Base-by-base conservation (phyloP, 441 rosid genomes). In the Isatis lusitanica region DNA sequence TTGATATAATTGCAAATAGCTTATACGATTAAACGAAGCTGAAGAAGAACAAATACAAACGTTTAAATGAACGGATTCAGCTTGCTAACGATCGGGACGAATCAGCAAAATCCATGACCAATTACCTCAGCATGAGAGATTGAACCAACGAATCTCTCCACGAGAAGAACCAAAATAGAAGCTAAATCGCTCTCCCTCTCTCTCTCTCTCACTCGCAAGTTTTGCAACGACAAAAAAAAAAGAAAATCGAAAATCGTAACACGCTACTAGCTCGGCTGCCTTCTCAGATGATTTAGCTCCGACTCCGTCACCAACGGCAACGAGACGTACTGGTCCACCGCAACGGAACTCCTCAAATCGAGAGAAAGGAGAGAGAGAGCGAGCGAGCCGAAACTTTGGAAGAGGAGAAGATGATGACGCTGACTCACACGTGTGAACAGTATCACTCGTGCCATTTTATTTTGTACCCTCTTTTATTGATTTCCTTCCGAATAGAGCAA, bases 341-440 rank as follows among this genome's bases (percentile, higher is more conserved):
- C 68, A 71, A 71, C 80, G 64, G 53, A 51, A 58, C 55, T 56
- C 61, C 56, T 66, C 71, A 65, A 65, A 64, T 70, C 72, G 63
- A 65, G 75, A 63, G 66, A 74, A 39, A 11, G 40, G 67, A n/a
- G 24, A 21, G 39, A 67, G 39, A 59, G 33, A 60, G 60, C 40
- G 15, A 59, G 65, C 26, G 21, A 56, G 67, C 72, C 59, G 73
- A 66, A 71, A 77, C 76, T 77, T 52, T 60, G 69, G 80, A 52
- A 72, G 77, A 77, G 72, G 44, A 71, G 73, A 66, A 71, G 73
- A 71, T 71, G 77, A 71, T 71, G 76, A 77, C 73, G 68, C 61
- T 63, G 6, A 2, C 36, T 76, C 26, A 70, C 79, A 76, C 75
- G 79, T 76, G 79, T 38, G 50, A 70, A 47, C 8, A 35, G 1